Conservation (phyloP, 148 eudicot species). For the Nepenthes mirabilis region DNA sequence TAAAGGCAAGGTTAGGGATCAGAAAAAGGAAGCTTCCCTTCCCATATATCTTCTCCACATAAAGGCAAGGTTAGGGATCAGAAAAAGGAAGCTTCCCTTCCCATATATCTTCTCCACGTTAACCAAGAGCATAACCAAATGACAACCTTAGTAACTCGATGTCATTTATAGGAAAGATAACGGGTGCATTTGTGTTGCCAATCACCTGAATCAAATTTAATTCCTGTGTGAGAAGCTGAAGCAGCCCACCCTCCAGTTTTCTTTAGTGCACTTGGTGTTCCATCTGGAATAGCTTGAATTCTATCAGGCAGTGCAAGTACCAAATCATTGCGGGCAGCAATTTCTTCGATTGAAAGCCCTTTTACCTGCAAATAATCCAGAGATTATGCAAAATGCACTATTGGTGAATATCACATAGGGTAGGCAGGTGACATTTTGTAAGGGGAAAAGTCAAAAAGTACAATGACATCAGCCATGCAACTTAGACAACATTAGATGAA, state of each 20-base stretch:
- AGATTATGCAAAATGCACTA: neutral
- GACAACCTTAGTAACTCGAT: no score
- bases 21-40: no score
- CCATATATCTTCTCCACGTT: neutral
- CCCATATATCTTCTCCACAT: neutral
- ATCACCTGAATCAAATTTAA: constrained; percentile 91
- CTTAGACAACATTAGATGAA: no score
- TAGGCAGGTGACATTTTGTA: neutral
- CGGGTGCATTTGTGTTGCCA: neutral
- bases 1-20: no score
- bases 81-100: no score
- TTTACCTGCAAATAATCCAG: constrained; percentile 42
- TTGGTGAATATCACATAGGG: no score
- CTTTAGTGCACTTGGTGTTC: constrained; percentile 64
- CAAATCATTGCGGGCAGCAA: constrained; percentile 79
- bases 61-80: no score
- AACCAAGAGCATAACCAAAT: neutral
- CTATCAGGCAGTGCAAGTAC: constrained; percentile 86
- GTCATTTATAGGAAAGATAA: no score
- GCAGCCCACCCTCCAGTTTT: constrained; percentile 78
- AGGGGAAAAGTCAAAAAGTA: no score
- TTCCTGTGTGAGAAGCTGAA: constrained; percentile 73
- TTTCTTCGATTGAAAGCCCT: constrained; percentile 85
- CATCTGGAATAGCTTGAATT: constrained; percentile 92
- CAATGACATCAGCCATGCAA: no score